Percentiles rank a stretch among this genome's conserved stretches.
These are phyloP conservation scores for Trichoderma citrinoviride DNA, from an alignment of 2,329 filamentous ascomycete genomes.

Conservation along the genomic window DNA sequence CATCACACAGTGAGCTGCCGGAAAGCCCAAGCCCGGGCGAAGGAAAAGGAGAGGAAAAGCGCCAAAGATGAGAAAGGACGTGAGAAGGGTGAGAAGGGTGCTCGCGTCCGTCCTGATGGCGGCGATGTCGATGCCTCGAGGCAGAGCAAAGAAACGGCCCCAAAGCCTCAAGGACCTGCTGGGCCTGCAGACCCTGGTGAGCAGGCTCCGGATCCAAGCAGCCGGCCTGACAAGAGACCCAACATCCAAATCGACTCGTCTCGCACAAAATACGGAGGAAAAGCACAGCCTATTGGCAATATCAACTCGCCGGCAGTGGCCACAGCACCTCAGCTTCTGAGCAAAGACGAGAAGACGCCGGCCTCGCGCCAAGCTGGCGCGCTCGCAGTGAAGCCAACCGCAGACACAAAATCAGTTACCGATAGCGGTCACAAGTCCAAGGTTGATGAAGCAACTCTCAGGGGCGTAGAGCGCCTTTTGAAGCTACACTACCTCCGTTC, in stretches of 20 bases:
- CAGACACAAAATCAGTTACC: constrained; percentile 13
- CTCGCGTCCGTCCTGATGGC: constrained; percentile 2
- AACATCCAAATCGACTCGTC: neutral
- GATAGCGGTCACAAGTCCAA: constrained; percentile 20
- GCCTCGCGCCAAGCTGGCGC: neutral
- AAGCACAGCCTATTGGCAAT: neutral
- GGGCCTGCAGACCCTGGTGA: neutral
- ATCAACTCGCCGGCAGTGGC: neutral
- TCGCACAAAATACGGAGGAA: constrained; percentile 15
- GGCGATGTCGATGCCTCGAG: neutral
- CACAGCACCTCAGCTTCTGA: neutral
- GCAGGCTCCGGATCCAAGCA: neutral
- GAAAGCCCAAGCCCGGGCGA: constrained; percentile 5
- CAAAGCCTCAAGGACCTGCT: neutral
- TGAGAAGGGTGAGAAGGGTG: constrained; percentile 5
- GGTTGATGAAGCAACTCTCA: constrained; percentile 17
- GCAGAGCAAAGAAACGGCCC: neutral
- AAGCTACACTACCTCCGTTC: constrained; percentile 30
- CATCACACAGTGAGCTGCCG: constrained; percentile 23
- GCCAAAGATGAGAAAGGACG: constrained; percentile 19
- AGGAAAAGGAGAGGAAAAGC: constrained; percentile 15
- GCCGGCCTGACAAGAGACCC: constrained; percentile 5
- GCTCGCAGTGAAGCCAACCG: neutral
- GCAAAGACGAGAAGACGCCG: constrained; percentile 12
- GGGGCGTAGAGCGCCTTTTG: constrained; percentile 22